These are phyloP conservation scores for Psidium guajava DNA, from an alignment of 345 rosid species.

Conservation along the genomic window DNA sequence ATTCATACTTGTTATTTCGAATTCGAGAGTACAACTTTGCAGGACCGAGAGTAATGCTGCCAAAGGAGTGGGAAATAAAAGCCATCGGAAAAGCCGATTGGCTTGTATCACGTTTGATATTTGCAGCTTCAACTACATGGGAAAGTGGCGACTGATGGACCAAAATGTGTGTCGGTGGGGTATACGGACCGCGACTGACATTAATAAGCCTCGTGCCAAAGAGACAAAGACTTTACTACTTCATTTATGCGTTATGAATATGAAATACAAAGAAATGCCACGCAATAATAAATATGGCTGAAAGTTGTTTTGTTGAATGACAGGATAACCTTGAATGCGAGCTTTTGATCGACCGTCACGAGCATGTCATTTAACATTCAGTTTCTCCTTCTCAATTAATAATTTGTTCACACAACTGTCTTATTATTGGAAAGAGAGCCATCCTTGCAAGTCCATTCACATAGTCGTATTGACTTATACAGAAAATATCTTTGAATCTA, in stretches of 20 bases:
- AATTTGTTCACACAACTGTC: not conserved
- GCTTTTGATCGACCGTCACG: not conserved
- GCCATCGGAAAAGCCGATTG: not conserved
- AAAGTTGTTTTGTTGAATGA: not conserved
- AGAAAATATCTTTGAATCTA: not conserved
- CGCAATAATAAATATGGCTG: not conserved
- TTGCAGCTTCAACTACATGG: not conserved
- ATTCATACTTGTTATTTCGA: no score
- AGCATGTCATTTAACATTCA: not conserved
- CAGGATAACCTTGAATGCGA: not conserved
- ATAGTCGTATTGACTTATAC: not conserved
- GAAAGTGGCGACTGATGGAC: not conserved
- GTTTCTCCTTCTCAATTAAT: not conserved
- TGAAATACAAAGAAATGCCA: not conserved
- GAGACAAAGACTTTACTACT: accelerated
- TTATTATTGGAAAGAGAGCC: not conserved
- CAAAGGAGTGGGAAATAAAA: not conserved
- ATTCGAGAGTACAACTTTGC: not conserved
- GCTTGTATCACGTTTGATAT: not conserved
- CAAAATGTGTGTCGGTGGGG: not conserved
- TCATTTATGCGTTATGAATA: not conserved
- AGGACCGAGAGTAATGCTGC: not conserved
- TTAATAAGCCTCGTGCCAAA: not conserved
- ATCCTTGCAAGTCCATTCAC: not conserved
- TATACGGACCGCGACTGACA: not conserved